phyloP scores from a whole-genome alignment of 2,329 filamentous ascomycete genomes.

The Calonectria fujianensis region DNA sequence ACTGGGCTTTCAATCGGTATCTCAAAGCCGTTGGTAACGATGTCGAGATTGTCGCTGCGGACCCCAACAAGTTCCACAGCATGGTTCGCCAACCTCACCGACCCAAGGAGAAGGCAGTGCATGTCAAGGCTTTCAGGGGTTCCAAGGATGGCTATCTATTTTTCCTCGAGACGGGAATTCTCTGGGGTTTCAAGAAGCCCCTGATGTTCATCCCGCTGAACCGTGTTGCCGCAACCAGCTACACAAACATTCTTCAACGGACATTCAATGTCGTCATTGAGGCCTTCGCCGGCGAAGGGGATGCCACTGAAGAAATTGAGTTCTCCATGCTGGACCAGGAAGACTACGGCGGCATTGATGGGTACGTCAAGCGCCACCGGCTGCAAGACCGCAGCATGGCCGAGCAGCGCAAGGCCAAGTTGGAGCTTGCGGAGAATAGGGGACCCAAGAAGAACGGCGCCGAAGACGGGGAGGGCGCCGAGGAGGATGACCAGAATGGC shows the following conservation, averaged over 20 bases:
- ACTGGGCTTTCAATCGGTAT: constrained; percentile 75
- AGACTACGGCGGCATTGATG: constrained; percentile 79
- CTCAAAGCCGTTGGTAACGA: constrained; percentile 70
- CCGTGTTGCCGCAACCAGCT: constrained; percentile 77
- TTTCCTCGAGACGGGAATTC: constrained; percentile 79
- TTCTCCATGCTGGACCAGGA: constrained; percentile 83
- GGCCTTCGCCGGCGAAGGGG: constrained; percentile 69
- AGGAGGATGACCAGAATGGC: constrained; percentile 60
- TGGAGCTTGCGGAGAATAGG: constrained; percentile 76
- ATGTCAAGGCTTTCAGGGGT: constrained; percentile 79
- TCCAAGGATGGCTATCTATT: constrained; percentile 82
- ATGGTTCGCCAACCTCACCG: constrained; percentile 74
- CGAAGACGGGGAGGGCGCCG: constrained; percentile 60
- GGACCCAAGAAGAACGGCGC: constrained; percentile 66
- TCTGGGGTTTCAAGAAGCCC: constrained; percentile 84
- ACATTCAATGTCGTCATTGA: constrained; percentile 82
- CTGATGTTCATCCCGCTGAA: constrained; percentile 78
- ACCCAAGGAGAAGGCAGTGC: constrained; percentile 77
- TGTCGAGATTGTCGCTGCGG: constrained; percentile 70
- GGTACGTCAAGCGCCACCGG: constrained; percentile 76
- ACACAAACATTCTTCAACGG: constrained; percentile 79
- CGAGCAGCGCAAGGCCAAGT: constrained; percentile 79
- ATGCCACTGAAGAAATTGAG: constrained; percentile 76
- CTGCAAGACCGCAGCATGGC: constrained; percentile 82
- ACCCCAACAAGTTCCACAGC: constrained; percentile 75